Conservation (phyloP, 2,329 filamentous ascomycete species). For the Lachnellula occidentalis region DNA sequence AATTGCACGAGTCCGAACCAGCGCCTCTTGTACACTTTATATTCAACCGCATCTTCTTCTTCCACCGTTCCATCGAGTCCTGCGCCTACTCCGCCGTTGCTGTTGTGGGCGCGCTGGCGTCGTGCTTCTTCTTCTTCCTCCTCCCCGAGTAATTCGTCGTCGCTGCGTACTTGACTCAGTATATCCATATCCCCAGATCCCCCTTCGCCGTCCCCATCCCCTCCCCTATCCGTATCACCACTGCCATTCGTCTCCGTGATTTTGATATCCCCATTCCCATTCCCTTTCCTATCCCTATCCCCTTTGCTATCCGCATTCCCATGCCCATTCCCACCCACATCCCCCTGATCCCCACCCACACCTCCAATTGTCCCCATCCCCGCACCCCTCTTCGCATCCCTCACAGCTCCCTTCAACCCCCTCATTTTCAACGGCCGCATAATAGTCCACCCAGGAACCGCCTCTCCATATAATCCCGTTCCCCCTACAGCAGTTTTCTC, state of each 20-base stretch:
- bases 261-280: slow-evolving; percentile 14
- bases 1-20: slow-evolving; percentile 85
- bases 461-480: slow-evolving; percentile 4
- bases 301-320: slow-evolving; percentile 5
- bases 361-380: no score
- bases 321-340: background rate
- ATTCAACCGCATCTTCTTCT: slow-evolving; percentile 25
- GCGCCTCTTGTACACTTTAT: slow-evolving; percentile 70
- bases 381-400: background rate
- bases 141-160: slow-evolving; percentile 26
- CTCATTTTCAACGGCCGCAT: slow-evolving; percentile 22
- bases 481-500: background rate
- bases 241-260: slow-evolving; percentile 12
- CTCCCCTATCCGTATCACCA: background rate
- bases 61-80: background rate
- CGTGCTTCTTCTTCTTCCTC: slow-evolving; percentile 12
- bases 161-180: slow-evolving; percentile 25
- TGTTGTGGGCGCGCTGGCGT: background rate
- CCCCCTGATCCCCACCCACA: no score
- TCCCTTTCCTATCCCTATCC: slow-evolving; percentile 6
- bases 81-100: slow-evolving; percentile 2
- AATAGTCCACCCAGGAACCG: slow-evolving; percentile 22
- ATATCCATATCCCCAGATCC: slow-evolving; percentile 19
- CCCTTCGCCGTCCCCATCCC: background rate
- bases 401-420: slow-evolving; percentile 9